Conservation (phyloP, 2,329 filamentous ascomycete genomes). For the Dothistroma pini region DNA sequence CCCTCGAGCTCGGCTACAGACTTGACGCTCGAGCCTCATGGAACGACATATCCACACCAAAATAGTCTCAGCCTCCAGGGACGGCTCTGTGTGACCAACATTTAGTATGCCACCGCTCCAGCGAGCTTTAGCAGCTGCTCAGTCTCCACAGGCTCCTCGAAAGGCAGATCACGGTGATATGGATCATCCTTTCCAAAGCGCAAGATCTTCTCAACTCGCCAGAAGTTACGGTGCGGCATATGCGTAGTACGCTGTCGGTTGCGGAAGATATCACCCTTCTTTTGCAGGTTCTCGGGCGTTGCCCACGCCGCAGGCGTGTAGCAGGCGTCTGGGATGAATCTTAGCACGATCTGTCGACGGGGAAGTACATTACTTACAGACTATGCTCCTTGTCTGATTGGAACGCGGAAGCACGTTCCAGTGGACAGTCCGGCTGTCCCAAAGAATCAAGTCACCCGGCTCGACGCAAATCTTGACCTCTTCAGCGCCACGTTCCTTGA, state of each 20-base stretch:
- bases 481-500: constrained; percentile 10
- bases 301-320: constrained; percentile 15
- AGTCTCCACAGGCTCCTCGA: constrained; percentile 19
- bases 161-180: constrained; percentile 13
- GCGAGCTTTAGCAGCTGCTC: constrained; percentile 16
- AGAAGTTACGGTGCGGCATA: constrained; percentile 18
- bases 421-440: constrained; percentile 43
- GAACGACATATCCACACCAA: too few relatives aligned
- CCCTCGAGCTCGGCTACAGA: too few relatives aligned
- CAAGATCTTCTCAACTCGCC: constrained; percentile 9
- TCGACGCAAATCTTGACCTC: constrained; percentile 17
- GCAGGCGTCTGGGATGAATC: constrained; percentile 11
- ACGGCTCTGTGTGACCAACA: too few relatives aligned
- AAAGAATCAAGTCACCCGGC: constrained; percentile 24
- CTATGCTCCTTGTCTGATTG: constrained; percentile 16
- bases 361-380: constrained; percentile 12
- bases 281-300: constrained; percentile 9
- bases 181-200: constrained; percentile 12
- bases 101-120: constrained; percentile 12
- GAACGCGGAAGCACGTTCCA: constrained; percentile 30
- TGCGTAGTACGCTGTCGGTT: constrained; percentile 12
- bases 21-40: too few relatives aligned
- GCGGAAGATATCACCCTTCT: constrained; percentile 14
- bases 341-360: background rate
- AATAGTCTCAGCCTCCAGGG: too few relatives aligned